Conservation (phyloP, 2,329 filamentous ascomycete genomes). For the Zopfia rhizophila region DNA sequence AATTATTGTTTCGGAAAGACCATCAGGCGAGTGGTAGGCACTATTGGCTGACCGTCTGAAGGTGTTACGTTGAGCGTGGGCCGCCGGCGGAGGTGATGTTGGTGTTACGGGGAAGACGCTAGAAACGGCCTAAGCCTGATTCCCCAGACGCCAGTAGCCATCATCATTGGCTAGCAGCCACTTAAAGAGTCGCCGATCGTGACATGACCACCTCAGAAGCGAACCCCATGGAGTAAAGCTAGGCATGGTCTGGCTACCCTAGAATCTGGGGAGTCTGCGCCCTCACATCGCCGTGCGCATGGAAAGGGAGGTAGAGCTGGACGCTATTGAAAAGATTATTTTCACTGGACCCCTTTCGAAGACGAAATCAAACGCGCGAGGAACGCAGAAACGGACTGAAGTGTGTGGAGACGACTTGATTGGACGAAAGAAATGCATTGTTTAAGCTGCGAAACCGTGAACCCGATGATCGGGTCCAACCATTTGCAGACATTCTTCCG, state of each 20-base stretch:
- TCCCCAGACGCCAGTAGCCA: constrained; percentile 32
- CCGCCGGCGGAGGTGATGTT: constrained; percentile 14
- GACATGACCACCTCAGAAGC: constrained; percentile 22
- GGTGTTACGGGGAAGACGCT: constrained; percentile 29
- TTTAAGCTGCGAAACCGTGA: too few relatives aligned
- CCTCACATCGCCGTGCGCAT: neutral
- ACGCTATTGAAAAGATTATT: neutral
- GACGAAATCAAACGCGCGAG: too few relatives aligned
- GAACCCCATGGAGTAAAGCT: constrained; percentile 29
- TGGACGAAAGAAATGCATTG: too few relatives aligned
- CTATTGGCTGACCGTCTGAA: constrained; percentile 1
- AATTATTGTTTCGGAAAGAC: neutral
- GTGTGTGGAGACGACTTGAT: too few relatives aligned
- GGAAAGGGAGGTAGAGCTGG: neutral
- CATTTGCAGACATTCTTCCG: too few relatives aligned
- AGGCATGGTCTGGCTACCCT: constrained; percentile 7
- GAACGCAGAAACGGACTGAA: too few relatives aligned
- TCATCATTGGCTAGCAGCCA: constrained; percentile 25
- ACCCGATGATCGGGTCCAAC: too few relatives aligned
- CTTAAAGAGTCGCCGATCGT: constrained; percentile 30
- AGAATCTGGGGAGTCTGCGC: constrained; percentile 34
- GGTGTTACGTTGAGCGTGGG: constrained; percentile 2
- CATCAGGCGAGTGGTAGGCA: neutral
- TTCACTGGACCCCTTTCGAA: too few relatives aligned
- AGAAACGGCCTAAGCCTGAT: constrained; percentile 32